Evolutionary conservation across 2,329 filamentous ascomycete genomes (phyloP).

Genomic region (Fusarium fujikuroi): DNA sequence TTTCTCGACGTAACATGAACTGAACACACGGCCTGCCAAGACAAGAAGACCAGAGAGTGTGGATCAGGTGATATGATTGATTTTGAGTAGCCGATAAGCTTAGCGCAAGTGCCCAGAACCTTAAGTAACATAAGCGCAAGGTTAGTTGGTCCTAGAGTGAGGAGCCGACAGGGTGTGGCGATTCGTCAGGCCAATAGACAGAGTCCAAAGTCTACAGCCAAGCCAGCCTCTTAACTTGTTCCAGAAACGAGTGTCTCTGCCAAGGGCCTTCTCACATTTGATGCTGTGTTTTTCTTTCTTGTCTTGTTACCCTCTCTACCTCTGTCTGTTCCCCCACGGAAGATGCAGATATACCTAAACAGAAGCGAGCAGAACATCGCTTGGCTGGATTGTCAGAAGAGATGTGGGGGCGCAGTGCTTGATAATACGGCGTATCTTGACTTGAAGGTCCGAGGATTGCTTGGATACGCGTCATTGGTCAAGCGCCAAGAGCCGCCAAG

Average conservation of each 20-base stretch:
- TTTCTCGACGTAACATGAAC: slow-evolving; percentile 10
- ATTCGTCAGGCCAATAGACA: slow-evolving; percentile 21
- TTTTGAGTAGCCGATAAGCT: slow-evolving; percentile 38
- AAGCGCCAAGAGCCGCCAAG: slow-evolving; percentile 41
- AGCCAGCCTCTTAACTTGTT: slow-evolving; percentile 30
- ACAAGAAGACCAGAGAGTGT: not conserved
- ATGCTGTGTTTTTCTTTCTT: slow-evolving; percentile 2
- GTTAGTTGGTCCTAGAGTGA: slow-evolving; percentile 16
- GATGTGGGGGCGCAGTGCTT: not conserved
- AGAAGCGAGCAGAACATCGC: slow-evolving; percentile 10
- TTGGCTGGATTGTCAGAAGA: not conserved
- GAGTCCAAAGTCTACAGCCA: slow-evolving; percentile 9
- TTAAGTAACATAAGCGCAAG: slow-evolving; percentile 40
- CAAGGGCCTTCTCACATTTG: not conserved
- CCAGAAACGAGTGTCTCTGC: slow-evolving; percentile 19
- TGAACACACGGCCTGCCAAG: slow-evolving; percentile 18
- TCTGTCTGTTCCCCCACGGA: slow-evolving; percentile 4
- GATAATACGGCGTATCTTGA: slow-evolving; percentile 16
- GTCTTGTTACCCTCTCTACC: not conserved
- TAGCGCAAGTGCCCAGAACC: slow-evolving; percentile 38
- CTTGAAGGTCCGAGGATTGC: slow-evolving; percentile 6
- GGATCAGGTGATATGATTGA: slow-evolving; percentile 20
- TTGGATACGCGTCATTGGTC: slow-evolving; percentile 33
- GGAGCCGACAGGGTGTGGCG: slow-evolving; percentile 7
- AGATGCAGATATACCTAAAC: slow-evolving; percentile 3